Percentiles rank a stretch among this genome's conserved stretches.
These are phyloP conservation scores for Geotrichum siamense DNA, from an alignment of 1,139 yeast species.

Conservation along the genomic window DNA sequence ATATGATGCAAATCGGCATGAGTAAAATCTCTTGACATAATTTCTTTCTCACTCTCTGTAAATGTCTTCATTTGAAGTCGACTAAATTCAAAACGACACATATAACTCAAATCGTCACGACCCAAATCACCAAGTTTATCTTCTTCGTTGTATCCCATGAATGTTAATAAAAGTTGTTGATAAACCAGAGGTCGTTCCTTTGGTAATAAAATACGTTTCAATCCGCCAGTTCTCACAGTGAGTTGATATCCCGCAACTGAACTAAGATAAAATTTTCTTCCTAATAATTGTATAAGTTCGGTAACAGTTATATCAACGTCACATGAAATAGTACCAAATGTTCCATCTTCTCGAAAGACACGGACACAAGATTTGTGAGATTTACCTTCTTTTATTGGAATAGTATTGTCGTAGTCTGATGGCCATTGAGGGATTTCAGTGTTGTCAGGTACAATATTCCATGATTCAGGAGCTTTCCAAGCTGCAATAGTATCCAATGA, in stretches of 20 bases:
- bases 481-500: constrained; percentile 7
- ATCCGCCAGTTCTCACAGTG: constrained; percentile 71
- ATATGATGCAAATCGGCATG: constrained; percentile 70
- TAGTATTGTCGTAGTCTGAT: constrained; percentile 10
- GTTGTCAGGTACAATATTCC: constrained; percentile 18
- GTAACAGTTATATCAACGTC: constrained; percentile 70
- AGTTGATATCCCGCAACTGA: constrained; percentile 68
- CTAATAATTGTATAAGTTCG: constrained; percentile 60
- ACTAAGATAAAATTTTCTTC: constrained; percentile 69
- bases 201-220: constrained; percentile 64
- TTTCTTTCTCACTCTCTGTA: constrained; percentile 57
- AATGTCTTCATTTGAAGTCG: constrained; percentile 37
- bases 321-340: constrained; percentile 72
- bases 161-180: constrained; percentile 62
- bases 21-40: constrained; percentile 57
- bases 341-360: constrained; percentile 70
- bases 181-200: constrained; percentile 73
- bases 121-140: constrained; percentile 77
- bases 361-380: constrained; percentile 42
- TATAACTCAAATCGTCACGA: constrained; percentile 76
- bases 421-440: constrained; percentile 11
- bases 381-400: constrained; percentile 17
- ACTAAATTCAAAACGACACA: constrained; percentile 74
- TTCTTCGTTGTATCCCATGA: constrained; percentile 72
- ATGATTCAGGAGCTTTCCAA: constrained; percentile 17